Base-by-base conservation (phyloP, 768 basidiomycete species). In the Gautieria morchelliformis region DNA sequence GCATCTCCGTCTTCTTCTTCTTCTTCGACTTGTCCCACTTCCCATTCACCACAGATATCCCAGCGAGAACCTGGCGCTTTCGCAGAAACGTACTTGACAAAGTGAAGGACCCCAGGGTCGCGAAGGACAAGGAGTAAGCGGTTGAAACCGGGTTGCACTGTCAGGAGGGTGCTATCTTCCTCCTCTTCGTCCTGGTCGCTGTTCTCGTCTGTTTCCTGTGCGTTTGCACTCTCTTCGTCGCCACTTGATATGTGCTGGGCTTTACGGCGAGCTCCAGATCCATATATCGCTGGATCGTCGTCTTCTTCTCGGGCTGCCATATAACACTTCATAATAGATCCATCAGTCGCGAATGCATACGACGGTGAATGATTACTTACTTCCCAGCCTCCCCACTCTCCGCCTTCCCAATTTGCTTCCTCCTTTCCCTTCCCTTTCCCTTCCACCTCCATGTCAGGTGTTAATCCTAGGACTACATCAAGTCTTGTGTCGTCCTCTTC, bases 321-420 rank as follows among this genome's bases (percentile, higher is more conserved):
- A 69, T 97, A 98, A 66, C 93, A 93, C 86, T 92, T 60, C 9
- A 37, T 45, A 56, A 46, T 52, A 5, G 27, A 27, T 20, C 10
- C 15, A 12, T 50, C 24, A 59, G 40, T 50, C 5, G 32, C 15
- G 5, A 24, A 19, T 37, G 30, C 4, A 49, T 41, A 47, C 20
- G n/a, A 19, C 5, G 47, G 10, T 40, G 22, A 17, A 30, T 12
- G 22, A 24, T 52, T 39, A 46, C 58, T 2, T 58, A 89, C 90
- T 79, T 97, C 93, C 93, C 94, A 97, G 17, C 90, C 95, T 48
- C 95, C 95, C 82, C 84, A 90, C 61, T 83, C 83, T 11, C 86
- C 85, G 15, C 75, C 75, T 65, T 81, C 76, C 89, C 89, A 89
- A 44, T 50, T 53, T 35, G 35, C 65, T 52, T 72, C 72, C 32